These are phyloP conservation scores for Saccharomycopsis sp. DNA, from an alignment of 805 yeast species.

Conservation along the genomic window DNA sequence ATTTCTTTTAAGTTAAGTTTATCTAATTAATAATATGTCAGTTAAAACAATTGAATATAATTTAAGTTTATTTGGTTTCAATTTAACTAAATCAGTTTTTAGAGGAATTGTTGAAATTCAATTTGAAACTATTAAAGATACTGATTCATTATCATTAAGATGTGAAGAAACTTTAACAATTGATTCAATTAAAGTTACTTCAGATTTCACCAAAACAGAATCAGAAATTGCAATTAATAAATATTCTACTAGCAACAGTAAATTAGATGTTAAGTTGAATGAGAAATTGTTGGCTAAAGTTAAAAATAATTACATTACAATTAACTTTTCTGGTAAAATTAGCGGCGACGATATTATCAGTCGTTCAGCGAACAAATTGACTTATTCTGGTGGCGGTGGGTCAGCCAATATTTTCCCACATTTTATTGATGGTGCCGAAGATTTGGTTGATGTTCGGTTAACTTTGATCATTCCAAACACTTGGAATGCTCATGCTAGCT, in stretches of 20 bases:
- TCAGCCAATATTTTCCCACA: neutral
- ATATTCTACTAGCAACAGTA: neutral
- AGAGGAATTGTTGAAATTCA: neutral
- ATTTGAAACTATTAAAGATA: no score
- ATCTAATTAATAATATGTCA: neutral
- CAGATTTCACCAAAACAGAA: slow-evolving; percentile 12
- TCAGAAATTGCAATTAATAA: slow-evolving; percentile 3
- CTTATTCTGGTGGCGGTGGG: slow-evolving; percentile 1
- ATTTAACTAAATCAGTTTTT: neutral
- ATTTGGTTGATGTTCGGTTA: slow-evolving; percentile 1
- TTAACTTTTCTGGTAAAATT: slow-evolving; percentile 2
- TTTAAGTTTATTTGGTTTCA: neutral
- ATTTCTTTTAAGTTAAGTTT: neutral
- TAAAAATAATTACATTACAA: neutral
- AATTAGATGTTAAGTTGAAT: neutral
- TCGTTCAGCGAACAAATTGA: no score
- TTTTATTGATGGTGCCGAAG: neutral
- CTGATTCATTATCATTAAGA: no score
- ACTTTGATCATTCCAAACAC: neutral
- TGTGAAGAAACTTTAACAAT: no score
- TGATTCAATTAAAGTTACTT: no score
- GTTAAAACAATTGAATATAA: neutral
- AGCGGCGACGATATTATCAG: neutral
- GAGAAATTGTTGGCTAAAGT: neutral
- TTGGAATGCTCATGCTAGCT: slow-evolving; percentile 1